Conservation (phyloP, 2,329 filamentous ascomycete genomes). For the Trichoderma cornu-damae region DNA sequence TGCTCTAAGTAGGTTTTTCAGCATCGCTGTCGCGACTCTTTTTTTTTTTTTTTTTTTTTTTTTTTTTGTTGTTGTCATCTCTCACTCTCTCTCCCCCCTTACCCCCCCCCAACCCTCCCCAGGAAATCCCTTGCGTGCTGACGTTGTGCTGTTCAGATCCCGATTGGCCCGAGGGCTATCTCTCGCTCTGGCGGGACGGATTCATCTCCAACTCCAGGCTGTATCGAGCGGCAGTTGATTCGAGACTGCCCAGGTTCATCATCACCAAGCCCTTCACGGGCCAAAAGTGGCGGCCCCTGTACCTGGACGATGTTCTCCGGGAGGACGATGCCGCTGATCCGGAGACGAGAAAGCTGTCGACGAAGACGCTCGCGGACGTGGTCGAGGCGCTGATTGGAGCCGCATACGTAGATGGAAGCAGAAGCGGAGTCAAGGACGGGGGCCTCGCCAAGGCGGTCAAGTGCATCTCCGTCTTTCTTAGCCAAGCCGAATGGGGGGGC, state of each 20-base stretch:
- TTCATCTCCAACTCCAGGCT: constrained; percentile 74
- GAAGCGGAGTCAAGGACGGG: constrained; percentile 42
- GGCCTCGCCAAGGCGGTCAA: constrained; percentile 57
- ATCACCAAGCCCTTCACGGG: constrained; percentile 62
- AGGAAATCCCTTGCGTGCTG: background rate
- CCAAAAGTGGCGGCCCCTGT: constrained; percentile 65
- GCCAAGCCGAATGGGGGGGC: constrained; percentile 51
- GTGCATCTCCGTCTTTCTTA: constrained; percentile 64
- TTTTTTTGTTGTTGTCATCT: too few species aligned
- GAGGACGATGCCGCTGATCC: background rate
- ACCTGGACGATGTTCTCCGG: constrained; percentile 40
- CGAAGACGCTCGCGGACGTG: constrained; percentile 81
- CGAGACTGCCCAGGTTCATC: constrained; percentile 68
- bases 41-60: background rate
- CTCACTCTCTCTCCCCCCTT: too few species aligned
- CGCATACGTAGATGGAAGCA: constrained; percentile 45
- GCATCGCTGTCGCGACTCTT: background rate
- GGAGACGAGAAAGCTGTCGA: constrained; percentile 48
- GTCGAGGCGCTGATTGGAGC: constrained; percentile 80
- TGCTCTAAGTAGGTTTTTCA: constrained; percentile 41
- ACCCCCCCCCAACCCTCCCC: too few species aligned
- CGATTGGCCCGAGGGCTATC: constrained; percentile 68
- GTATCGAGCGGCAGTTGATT: constrained; percentile 55
- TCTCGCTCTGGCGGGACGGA: constrained; percentile 62
- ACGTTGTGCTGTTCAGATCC: constrained; percentile 44